Evolutionary conservation across 164 flowering plant genomes (phyloP), one percentile per base, ranked within the genome.

Genomic region (Vitis rotundifolia): DNA sequence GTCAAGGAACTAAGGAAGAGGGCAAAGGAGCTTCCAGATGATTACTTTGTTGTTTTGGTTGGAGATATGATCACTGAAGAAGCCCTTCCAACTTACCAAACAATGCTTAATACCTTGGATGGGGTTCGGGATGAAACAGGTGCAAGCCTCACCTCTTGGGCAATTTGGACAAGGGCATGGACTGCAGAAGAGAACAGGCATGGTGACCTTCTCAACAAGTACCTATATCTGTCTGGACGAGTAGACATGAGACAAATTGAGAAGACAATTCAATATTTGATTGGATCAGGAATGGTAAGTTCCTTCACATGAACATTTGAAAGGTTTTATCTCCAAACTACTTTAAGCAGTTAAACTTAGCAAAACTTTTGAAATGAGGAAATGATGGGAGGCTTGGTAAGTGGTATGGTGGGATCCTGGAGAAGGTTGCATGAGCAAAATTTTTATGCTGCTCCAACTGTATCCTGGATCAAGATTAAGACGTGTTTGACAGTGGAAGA

Each of bases 181-280:
- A 69, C 72, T 51, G 66, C 59, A 12, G 72, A 69, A 52, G 72
- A 69, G 66, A 61, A 50, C 59, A 69, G 72, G 49, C 66, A 69
- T 22, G 72, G 72, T 7, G 72, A 69, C 18, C 72, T 69, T 28
- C 72, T 69, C 59, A 69, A 69, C 16, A 60, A 60, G 72, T 69
- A 69, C 61, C 66, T 69, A 8, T 69, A 69, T 58, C 44, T 69
- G 26, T 49, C 50, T 26, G 71, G 71, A 11, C 50, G 75, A 51
- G 71, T 73, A 13, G 67, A 63, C 55, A 73, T 73, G 71, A 55
- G 19, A 67, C 71, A 68, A 63, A 50, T 73, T 15, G 71, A 73
- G 76, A 68, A 67, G 62, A 73, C 67, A 9, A 68, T 73, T 61
- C 76, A 73, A 55, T 68, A 73, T 68, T 54, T 73, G 49, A 73